A percentile compares a stretch with the other conserved stretches of the same genome.
Evolutionary conservation across 192 early-diverging fungal species (phyloP).

Genomic region (Mortierella hygrophila): DNA sequence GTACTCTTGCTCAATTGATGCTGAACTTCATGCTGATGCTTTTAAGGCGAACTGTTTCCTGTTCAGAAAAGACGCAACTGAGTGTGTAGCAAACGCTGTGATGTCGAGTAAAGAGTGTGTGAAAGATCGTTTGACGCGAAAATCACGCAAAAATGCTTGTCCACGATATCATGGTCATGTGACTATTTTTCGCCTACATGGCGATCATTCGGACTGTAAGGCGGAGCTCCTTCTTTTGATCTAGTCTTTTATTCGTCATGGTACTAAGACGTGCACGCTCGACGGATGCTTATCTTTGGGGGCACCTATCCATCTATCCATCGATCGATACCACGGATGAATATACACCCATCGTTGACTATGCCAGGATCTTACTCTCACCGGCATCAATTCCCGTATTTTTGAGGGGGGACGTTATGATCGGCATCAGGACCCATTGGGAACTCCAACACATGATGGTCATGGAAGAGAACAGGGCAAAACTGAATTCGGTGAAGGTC

Average conservation of each 20-base stretch:
- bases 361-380: background rate
- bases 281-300: background rate
- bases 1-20: too few relatives aligned
- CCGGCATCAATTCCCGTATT: background rate
- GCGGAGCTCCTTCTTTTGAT: conserved; percentile 41
- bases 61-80: too few relatives aligned
- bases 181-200: background rate
- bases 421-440: background rate
- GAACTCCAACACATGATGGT: background rate
- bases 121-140: background rate
- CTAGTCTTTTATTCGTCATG: conserved; percentile 46
- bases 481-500: background rate
- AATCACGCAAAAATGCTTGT: background rate
- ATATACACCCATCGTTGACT: background rate
- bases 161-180: background rate
- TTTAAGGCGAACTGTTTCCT: too few relatives aligned
- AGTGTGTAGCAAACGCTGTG: too few relatives aligned
- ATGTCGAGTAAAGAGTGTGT: background rate
- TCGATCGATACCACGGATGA: conserved; percentile 4
- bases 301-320: conserved; percentile 35
- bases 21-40: too few relatives aligned
- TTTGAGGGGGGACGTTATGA: background rate
- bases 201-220: background rate
- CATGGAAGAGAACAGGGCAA: background rate
- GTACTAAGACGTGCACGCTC: conserved; percentile 2